Evolutionary conservation across 176 grass and related monocot species (phyloP).

Genomic region (Phoenix dactylifera): DNA sequence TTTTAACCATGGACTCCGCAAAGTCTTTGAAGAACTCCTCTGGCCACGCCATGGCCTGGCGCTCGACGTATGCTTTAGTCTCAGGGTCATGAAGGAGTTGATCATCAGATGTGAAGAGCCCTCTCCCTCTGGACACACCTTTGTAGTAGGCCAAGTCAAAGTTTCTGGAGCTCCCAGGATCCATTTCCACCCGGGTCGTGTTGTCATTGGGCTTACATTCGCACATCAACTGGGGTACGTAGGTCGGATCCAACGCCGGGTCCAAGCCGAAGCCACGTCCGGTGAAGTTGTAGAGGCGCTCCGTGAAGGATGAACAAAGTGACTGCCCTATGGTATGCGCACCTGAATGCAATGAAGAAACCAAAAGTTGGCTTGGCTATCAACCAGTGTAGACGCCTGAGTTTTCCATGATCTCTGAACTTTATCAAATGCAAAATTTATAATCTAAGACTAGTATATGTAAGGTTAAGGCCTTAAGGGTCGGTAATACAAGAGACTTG

Average conservation of each 20-base stretch:
- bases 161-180: conserved; percentile 58
- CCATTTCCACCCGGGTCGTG: conserved; percentile 56
- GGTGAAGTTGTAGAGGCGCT: conserved; percentile 60
- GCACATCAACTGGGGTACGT: conserved; percentile 32
- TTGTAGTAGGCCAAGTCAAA: conserved; percentile 71
- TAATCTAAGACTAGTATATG: no score
- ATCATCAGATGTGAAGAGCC: conserved; percentile 42
- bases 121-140: conserved; percentile 31
- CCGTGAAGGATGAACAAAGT: conserved; percentile 32
- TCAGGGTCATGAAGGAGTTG: conserved; percentile 28
- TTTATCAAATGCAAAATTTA: no score
- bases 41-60: conserved; percentile 16
- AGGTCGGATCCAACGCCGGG: conserved; percentile 42
- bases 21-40: conserved; percentile 44
- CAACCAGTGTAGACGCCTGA: background rate
- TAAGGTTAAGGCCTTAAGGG: no score
- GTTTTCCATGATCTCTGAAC: no score
- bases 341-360: conserved; percentile 6
- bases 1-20: conserved; percentile 37
- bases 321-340: conserved; percentile 50
- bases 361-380: conserved; percentile 19
- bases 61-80: conserved; percentile 25
- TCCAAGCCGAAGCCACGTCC: conserved; percentile 32
- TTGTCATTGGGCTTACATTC: conserved; percentile 35
- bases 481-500: no score